Base-by-base conservation (phyloP, 208 protist genomes). In the Zelonia costaricensis region DNA sequence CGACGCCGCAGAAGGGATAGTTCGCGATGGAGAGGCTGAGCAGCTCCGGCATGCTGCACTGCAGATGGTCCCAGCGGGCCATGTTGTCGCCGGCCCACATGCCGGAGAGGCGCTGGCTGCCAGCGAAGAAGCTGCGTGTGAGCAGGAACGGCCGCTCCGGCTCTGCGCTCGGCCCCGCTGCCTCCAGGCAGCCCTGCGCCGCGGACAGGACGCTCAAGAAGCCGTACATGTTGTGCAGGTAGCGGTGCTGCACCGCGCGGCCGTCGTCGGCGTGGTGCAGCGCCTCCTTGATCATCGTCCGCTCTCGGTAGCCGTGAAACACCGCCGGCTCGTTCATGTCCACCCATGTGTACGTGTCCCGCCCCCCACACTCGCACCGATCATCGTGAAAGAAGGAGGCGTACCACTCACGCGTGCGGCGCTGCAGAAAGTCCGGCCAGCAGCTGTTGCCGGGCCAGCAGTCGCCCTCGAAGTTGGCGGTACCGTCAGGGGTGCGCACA, bases 241-340 rank as follows among this genome's bases (percentile, higher is more conserved):
- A 93, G 47, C 97, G 79, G 76, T 99, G 97, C 61, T 97, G 86
- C 15, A 93, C 78, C 4, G 56, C 38, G 16, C 53, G 44, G 13
- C 85, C 85, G 42, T 62, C 58, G 45, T 85, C 78, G 30, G 66
- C 69, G 13, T 74, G 40, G 71, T 98, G 96, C 15, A 97, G 64
- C 7, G 82, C 86, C 53, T 98, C 87, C 57, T 94, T 91, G 56
- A 78, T 68, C 93, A 99, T 99, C 6, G 97, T 97, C 25, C 95
- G 82, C 38, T 98, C 94, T 16, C 84, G 91, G 8, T 58, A 58
- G 6, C 87, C 93, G 61, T 96, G 92, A 71, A 99, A 99, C 13
- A 99, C 98, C 0, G 93, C 97, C 7, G 98, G 98, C 76, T 98
- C 88, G 72, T 99, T 99, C 98, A 99, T 99, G 86, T 99, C 98